Evolutionary conservation across 1,284 basidiomycete genomes (phyloP).

Genomic region (Microbotryomycetes sp.): DNA sequence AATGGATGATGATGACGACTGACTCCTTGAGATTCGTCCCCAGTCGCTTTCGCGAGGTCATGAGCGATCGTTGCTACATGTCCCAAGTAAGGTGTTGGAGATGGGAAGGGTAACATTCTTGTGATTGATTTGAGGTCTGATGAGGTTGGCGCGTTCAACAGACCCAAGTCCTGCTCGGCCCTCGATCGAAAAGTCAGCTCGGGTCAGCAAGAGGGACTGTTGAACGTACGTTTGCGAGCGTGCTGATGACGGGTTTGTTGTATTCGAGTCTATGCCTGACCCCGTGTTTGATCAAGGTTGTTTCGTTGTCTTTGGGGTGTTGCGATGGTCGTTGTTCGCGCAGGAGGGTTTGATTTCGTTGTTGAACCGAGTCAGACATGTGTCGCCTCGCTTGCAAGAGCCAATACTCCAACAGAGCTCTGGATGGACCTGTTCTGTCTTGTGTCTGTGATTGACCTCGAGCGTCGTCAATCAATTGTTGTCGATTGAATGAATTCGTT

Average conservation of each 20-base stretch:
- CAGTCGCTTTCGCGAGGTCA: constrained; percentile 21
- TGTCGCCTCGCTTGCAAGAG: constrained; percentile 10
- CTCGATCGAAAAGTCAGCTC: too few relatives aligned
- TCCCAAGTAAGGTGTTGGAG: constrained; percentile 4
- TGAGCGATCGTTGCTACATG: constrained; percentile 28
- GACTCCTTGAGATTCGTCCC: constrained; percentile 26
- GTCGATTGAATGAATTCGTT: constrained; percentile 11
- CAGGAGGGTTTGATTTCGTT: too few relatives aligned
- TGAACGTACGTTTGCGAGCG: constrained; percentile 15
- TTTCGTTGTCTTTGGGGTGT: background rate
- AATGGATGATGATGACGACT: background rate
- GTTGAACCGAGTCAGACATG: constrained; percentile 14
- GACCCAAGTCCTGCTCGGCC: constrained; percentile 21
- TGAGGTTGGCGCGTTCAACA: constrained; percentile 16
- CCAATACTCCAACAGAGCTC: constrained; percentile 26
- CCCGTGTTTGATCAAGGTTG: constrained; percentile 6
- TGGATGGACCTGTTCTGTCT: constrained; percentile 20
- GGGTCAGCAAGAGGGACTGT: background rate
- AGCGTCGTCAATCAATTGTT: constrained; percentile 21
- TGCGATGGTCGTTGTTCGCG: background rate
- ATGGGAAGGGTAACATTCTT: constrained; percentile 17
- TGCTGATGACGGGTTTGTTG: constrained; percentile 15
- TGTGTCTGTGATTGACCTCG: background rate
- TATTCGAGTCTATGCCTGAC: constrained; percentile 16
- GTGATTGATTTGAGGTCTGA: constrained; percentile 14